Evolutionary conservation across 257 asterid genomes (phyloP), one percentile per base, ranked within the genome.

Genomic region (Solanum paucissectum): DNA sequence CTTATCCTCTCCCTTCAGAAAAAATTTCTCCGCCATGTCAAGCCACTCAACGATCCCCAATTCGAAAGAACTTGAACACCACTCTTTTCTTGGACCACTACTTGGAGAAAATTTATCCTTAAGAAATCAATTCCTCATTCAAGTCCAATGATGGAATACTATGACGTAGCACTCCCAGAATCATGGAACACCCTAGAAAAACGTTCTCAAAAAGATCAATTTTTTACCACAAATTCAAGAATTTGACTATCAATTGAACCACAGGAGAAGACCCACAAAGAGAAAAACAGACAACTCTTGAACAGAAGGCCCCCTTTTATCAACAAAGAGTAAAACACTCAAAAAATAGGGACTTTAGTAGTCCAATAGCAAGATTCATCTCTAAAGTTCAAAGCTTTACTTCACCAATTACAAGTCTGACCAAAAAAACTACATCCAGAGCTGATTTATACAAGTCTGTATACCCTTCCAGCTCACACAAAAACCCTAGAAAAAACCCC

Each of bases 1-100:
- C 86, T 93, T 94, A 2, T 94, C 98, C 88, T 91, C 94, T 79
- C 91, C 96, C 75, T 89, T 90, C 87, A 92, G 83, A 96, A 96
- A 93, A 79, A 93, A 89, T 69, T 90, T 94, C 86, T 89, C 93
- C 79, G 94, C 96, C 98, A 95, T 96, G 74, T 79, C 85, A 79
- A 81, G 66, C 87, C 85, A 73, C 86, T 77, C 87, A 60, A 23
- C 87, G 74, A 84, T 83, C 29, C 76, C 90, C 77, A 49, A 36
- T 40, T 46, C 60, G 34, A 49, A 81, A 27, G 34, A 55, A 85
- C 16, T 40, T 25, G 29, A 62, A 52, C 29, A 34, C 49, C 46
- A 36, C 52, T 11, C 20, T 21, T 36, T 74, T 36, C 83, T 74
- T 74, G 29, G 49, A 74, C 46, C 8, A 37, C 49, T 74, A 74